These are phyloP conservation scores for Davidsoniella neocaledoniae DNA, from an alignment of 2,329 filamentous ascomycete genomes.

Conservation along the genomic window DNA sequence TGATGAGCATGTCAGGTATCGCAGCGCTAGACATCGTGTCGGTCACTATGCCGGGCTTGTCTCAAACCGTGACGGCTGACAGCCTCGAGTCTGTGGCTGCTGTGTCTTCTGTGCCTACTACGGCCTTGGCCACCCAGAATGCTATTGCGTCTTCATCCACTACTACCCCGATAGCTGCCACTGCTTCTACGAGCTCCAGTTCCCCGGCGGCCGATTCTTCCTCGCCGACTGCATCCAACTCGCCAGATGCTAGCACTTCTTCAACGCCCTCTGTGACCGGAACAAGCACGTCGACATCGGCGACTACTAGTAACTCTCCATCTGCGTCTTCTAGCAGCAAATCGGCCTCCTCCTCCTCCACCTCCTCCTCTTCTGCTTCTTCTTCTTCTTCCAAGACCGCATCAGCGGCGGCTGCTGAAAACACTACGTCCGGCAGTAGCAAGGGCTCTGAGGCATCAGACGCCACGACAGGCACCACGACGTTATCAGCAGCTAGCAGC, in stretches of 20 bases:
- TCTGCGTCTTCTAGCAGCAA: neutral
- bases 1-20: conserved; percentile 28
- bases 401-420: conserved; percentile 12
- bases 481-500: conserved; percentile 11
- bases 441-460: conserved; percentile 8
- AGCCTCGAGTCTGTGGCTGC: neutral
- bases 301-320: neutral
- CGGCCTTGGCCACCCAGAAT: neutral
- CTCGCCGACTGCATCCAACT: conserved; percentile 7
- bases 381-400: conserved; percentile 3
- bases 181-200: neutral
- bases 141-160: neutral
- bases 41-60: conserved; percentile 26
- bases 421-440: conserved; percentile 11
- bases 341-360: conserved; percentile 2
- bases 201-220: neutral
- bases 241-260: conserved; percentile 10
- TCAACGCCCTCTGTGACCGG: conserved; percentile 10
- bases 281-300: neutral
- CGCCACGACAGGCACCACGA: too few species aligned
- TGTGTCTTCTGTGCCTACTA: neutral
- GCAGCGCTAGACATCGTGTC: conserved; percentile 18
- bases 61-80: conserved; percentile 7
- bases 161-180: neutral
- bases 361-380: conserved; percentile 3